Conservation (phyloP, 2,329 filamentous ascomycete species). For the Fusarium aywerte region DNA sequence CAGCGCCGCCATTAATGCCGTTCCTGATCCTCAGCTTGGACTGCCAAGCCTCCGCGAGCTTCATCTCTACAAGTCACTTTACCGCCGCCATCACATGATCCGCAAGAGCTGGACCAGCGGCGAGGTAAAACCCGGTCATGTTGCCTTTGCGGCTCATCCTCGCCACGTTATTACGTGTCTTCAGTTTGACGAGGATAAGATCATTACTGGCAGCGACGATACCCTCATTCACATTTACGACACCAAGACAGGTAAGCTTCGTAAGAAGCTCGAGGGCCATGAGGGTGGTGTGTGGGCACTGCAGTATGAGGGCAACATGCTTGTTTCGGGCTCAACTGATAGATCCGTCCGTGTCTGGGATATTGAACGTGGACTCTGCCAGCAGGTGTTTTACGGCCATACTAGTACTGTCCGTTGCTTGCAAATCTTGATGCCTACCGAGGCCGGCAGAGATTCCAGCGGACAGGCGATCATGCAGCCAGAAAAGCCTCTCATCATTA, state of each 20-base stretch:
- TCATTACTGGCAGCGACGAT: constrained; percentile 96
- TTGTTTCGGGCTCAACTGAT: constrained; percentile 97
- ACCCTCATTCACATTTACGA: constrained; percentile 98
- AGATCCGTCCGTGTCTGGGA: constrained; percentile 99
- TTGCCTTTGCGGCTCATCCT: constrained; percentile 96
- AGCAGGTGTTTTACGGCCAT: constrained; percentile 96
- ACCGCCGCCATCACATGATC: constrained; percentile 91
- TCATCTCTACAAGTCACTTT: constrained; percentile 96
- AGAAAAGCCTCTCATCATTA: constrained; percentile 94
- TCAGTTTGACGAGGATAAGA: constrained; percentile 98
- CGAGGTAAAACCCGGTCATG: constrained; percentile 84
- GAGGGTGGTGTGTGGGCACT: constrained; percentile 98
- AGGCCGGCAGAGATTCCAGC: constrained; percentile 76
- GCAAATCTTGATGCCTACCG: constrained; percentile 89
- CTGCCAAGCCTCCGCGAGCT: constrained; percentile 81
- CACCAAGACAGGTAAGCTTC: constrained; percentile 89
- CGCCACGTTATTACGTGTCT: constrained; percentile 97
- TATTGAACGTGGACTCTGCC: constrained; percentile 90
- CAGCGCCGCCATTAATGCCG: constrained; percentile 81
- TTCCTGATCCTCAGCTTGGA: constrained; percentile 84
- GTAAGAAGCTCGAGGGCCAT: constrained; percentile 87
- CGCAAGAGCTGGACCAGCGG: constrained; percentile 92
- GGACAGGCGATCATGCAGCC: constrained; percentile 88
- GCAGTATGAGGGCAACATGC: constrained; percentile 92
- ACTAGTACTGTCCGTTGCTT: constrained; percentile 96